These are phyloP conservation scores for Volutella citrinella DNA, from an alignment of 2,329 filamentous ascomycete genomes.

Conservation along the genomic window DNA sequence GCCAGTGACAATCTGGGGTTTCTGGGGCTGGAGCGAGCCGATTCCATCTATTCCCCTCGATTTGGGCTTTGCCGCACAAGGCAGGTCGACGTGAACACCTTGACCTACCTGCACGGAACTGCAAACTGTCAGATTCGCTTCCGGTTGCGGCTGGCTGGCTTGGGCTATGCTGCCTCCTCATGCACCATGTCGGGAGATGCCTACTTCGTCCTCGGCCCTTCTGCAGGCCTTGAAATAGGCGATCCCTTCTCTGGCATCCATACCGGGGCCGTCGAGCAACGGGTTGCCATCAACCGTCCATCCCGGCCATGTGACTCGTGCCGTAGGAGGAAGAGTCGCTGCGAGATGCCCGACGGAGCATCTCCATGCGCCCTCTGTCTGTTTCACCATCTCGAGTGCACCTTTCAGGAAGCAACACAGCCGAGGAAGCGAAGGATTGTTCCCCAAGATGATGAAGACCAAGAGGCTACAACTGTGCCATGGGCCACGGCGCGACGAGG, in stretches of 20 bases:
- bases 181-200: constrained; percentile 1
- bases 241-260: constrained; percentile 1
- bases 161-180: background rate
- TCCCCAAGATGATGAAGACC: constrained; percentile 2
- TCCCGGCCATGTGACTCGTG: constrained; percentile 5
- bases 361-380: constrained; percentile 1
- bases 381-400: constrained; percentile 4
- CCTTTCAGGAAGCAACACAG: constrained; percentile 1
- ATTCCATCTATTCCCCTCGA: background rate
- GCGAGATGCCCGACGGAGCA: constrained; percentile 1
- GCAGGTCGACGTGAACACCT: too few relatives aligned
- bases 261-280: constrained; percentile 2
- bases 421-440: constrained; percentile 1
- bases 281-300: constrained; percentile 1
- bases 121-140: background rate
- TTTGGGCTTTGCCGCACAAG: background rate
- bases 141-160: background rate
- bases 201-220: background rate
- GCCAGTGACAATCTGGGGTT: constrained; percentile 1
- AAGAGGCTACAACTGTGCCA: constrained; percentile 1
- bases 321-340: constrained; percentile 4
- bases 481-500: constrained; percentile 1
- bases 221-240: constrained; percentile 1
- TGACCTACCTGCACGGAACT: too few relatives aligned
- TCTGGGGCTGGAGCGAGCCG: background rate